Base-by-base conservation (phyloP, 2,329 filamentous ascomycete species). In the Leptodontidium sp. region DNA sequence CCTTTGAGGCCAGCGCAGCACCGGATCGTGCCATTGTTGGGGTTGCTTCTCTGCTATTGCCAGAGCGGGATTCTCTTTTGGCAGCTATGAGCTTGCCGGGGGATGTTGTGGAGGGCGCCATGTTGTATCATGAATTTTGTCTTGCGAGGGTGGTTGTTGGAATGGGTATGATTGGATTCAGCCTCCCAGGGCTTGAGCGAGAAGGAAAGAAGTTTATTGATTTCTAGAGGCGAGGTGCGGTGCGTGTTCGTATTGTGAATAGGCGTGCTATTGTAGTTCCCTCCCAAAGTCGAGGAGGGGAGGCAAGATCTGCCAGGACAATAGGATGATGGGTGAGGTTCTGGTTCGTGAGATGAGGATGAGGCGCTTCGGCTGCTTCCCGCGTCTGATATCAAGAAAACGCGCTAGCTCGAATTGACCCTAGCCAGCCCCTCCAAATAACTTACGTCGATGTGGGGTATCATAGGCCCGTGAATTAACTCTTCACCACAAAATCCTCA, bases 91-190 rank as follows among this genome's bases (percentile, higher is more conserved):
- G 35, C 38, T 49, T 35, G 12, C 15, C 49, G 21, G 65, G 50
- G 2, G 65, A 35, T 49, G 65, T 63, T 26, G 52, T 63, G 26
- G 58, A 57, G 40, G 65, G 59, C 38, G 59, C 65, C 65, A 67
- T 67, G 12, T 47, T 49, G 9, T 15, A 26, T 45, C 49, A 35
- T 63, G 58, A 15, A 67, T 32, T 32, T 53, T 35, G 32, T n/a
- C 50, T 15, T 17, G 26, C n/a, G 40, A 58, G 63, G 12, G 12
- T 32, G 24, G 24, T 21, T 12, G 1, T 15, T 32, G 40, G 26
- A 24, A 43, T 58, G 14, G n/a, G 15, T n/a, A 32, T 26, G 43
- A 21, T 35, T 58, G 14, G 26, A 15, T 55, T 64, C 17, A 15
- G 50, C 57, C 57, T 32, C 29, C 38, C 21, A 7, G 21, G 14